Conservation (phyloP, 176 grass and related monocot species). For the Oryza officinalis region DNA sequence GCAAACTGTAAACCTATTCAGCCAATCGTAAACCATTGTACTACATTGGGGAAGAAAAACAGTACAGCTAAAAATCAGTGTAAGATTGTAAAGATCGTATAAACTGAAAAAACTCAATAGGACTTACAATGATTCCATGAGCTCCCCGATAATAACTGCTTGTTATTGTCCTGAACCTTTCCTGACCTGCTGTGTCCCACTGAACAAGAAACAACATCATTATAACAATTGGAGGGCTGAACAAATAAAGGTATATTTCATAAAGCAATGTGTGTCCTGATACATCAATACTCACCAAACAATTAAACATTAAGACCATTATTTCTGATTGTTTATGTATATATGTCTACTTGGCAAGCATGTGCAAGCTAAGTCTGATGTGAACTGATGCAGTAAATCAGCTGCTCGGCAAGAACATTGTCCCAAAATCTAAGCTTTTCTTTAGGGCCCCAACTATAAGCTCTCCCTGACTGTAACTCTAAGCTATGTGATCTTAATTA, state of each 20-base stretch:
- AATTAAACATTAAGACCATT: background rate
- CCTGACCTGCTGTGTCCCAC: constrained; percentile 98
- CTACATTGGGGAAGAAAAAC: background rate
- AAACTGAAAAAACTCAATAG: constrained; percentile 26
- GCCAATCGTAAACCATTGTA: background rate
- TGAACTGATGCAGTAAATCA: background rate
- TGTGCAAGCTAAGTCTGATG: background rate
- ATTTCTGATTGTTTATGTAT: background rate
- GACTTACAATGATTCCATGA: constrained; percentile 93
- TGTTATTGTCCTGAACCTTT: constrained; percentile 95
- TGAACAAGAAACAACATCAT: constrained; percentile 48
- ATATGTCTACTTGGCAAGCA: background rate
- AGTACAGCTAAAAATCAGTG: background rate
- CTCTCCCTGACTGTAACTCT: background rate
- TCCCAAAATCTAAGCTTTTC: background rate
- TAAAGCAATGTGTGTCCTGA: constrained; percentile 21
- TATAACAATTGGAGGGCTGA: constrained; percentile 15
- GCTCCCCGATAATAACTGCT: constrained; percentile 96
- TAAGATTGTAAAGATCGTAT: background rate
- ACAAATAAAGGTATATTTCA: constrained; percentile 17
- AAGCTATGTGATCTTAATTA: constrained; percentile 1
- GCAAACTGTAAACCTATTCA: background rate
- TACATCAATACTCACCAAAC: constrained; percentile 29
- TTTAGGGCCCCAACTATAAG: background rate
- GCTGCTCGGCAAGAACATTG: background rate